Evolutionary conservation across 495 filamentous ascomycete species (phyloP), one percentile per base, ranked within the genome.

Genomic region (Rusavskia elegans): DNA sequence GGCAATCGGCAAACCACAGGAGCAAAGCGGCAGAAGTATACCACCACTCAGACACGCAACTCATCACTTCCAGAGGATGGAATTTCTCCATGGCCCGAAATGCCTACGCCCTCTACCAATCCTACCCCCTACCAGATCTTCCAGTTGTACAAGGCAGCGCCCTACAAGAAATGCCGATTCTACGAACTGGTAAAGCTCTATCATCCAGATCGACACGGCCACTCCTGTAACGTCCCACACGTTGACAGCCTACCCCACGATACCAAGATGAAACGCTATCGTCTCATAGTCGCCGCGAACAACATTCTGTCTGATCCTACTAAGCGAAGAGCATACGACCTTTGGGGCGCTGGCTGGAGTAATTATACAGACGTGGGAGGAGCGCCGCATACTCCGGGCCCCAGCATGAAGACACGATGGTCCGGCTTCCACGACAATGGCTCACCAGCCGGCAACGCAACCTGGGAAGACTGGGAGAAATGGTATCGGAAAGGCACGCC

Each of bases 401-500:
- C 32, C 59, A 63, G 41, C 67, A 75, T 46, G 62, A 63, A 25
- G 42, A 54, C 21, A 29, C 50, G 51, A 35, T 55, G 59, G 51
- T 40, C 59, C 17, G 53, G 61, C 45, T 66, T 63, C 40, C 45
- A 59, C n/a, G 58, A 60, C 14, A 57, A 63, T 29, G 61, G 67
- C 49, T 72, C 77, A 19, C 80, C 90, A 21, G 80, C 78, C 60
- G 70, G 72, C 53, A 96, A 96, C 61, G 93, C 87, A 13, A 98
- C 90, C 0, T 98, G 92, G 92, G 92, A 98, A 61, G 93, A 98
- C 63, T 98, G 93, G 92, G 89, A 98, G 68, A 74, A 73, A 39
- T 98, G 85, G 84, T 78, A 87, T 58, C 69, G 78, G 21, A 70
- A 78, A 39, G 71, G 73, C 40, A 65, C 63, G 39, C 61, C 63